Evolutionary conservation across 2,329 filamentous ascomycete genomes (phyloP).

Genomic region (Xylariaceae sp.): DNA sequence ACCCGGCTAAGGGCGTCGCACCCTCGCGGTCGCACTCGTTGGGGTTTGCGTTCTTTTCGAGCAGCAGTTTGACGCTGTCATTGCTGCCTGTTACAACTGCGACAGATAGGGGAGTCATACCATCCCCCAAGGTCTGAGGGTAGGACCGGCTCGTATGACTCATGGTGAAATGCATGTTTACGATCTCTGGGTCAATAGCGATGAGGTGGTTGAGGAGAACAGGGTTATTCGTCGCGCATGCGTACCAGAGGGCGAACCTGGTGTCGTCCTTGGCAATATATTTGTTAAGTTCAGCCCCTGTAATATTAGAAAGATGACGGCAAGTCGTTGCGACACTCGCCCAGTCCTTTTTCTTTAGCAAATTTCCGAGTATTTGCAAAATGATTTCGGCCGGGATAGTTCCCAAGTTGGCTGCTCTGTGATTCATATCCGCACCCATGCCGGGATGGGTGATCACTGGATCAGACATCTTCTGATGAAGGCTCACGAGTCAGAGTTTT

Average conservation of each 20-base stretch:
- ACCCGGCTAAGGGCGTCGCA: accelerated
- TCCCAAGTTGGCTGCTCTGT: neutral
- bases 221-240: conserved; percentile 1
- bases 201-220: conserved; percentile 4
- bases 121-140: neutral
- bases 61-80: conserved; percentile 4
- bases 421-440: neutral
- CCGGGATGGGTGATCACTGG: too few species aligned
- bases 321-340: conserved; percentile 5
- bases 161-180: conserved; percentile 4
- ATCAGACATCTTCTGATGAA: too few species aligned
- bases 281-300: conserved; percentile 7
- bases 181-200: neutral
- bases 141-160: neutral
- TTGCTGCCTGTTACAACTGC: neutral
- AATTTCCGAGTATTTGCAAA: neutral
- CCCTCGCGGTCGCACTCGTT: neutral
- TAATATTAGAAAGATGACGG: neutral
- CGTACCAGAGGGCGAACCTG: conserved; percentile 9
- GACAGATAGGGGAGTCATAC: conserved; percentile 9
- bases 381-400: conserved; percentile 8
- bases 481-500: too few species aligned
- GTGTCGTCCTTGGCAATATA: neutral
- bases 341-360: conserved; percentile 8
- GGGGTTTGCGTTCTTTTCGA: conserved; percentile 10